Conservation (phyloP, 2,329 filamentous ascomycete genomes). For the Cercospora nicotianae region DNA sequence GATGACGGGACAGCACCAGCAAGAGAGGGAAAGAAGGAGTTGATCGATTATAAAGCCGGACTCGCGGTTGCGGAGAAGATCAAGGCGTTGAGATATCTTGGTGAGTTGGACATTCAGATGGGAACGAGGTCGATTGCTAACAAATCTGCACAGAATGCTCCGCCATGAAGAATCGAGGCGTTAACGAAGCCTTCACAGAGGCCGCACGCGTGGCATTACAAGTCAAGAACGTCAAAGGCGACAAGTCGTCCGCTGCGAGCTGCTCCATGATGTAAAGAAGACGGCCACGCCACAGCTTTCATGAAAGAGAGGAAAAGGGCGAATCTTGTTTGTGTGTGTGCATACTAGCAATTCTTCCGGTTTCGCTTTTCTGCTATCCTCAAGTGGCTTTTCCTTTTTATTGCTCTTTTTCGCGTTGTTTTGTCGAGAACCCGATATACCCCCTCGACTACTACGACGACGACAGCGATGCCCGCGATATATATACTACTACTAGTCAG, state of each 20-base stretch:
- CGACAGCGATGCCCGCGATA: neutral
- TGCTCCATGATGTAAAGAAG: slow-evolving; percentile 26
- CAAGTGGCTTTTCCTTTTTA: neutral
- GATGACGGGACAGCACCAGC: slow-evolving; percentile 60
- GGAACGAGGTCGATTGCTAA: neutral
- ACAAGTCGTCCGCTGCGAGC: slow-evolving; percentile 38
- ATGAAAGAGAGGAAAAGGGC: neutral
- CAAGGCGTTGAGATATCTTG: slow-evolving; percentile 86
- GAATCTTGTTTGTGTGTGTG: neutral
- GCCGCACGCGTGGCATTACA: slow-evolving; percentile 85
- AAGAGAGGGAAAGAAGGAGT: slow-evolving; percentile 56
- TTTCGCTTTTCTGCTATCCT: neutral
- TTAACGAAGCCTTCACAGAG: slow-evolving; percentile 98
- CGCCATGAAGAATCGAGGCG: slow-evolving; percentile 94
- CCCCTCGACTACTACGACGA: neutral
- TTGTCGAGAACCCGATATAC: neutral
- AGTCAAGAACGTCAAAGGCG: slow-evolving; percentile 52
- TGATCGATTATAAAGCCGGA: slow-evolving; percentile 88
- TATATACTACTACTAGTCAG: neutral
- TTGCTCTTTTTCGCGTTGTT: neutral
- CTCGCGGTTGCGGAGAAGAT: slow-evolving; percentile 89
- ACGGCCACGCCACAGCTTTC: neutral
- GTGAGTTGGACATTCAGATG: slow-evolving; percentile 41
- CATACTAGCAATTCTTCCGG: neutral
- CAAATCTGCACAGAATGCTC: slow-evolving; percentile 74